Percentiles rank a stretch among this genome's conserved stretches.
phyloP scores from a whole-genome alignment of 2,329 filamentous ascomycete species.

The Aspergillus chevalieri region DNA sequence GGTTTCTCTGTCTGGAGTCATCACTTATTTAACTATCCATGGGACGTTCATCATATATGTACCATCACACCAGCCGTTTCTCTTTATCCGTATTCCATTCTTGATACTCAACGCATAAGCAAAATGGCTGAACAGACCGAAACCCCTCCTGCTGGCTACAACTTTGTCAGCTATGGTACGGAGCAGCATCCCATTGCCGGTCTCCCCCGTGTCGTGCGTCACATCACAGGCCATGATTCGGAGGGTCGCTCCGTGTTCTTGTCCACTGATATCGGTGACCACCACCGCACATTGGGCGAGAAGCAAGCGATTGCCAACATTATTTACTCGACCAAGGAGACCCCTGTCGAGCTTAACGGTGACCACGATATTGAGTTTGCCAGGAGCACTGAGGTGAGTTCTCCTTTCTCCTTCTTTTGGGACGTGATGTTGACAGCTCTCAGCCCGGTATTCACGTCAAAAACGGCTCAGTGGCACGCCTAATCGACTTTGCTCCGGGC shows the following conservation, averaged over 20 bases:
- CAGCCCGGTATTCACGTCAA: neutral
- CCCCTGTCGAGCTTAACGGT: neutral
- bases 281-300: neutral
- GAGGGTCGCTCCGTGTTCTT: conserved; percentile 1
- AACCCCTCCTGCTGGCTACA: neutral
- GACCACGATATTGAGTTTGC: conserved; percentile 1
- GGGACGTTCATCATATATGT: no score
- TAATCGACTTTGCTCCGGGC: conserved; percentile 4
- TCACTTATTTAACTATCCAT: no score
- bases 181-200: no score
- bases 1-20: no score
- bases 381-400: neutral
- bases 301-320: neutral
- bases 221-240: conserved; percentile 1
- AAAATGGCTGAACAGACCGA: no score
- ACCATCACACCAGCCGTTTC: no score
- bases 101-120: no score
- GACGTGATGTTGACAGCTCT: neutral
- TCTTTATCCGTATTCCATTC: no score
- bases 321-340: neutral
- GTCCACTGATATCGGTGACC: neutral
- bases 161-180: neutral
- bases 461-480: neutral
- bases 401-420: neutral
- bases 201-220: neutral